These are phyloP conservation scores for Trichoderma sp. DNA, from an alignment of 2,329 filamentous ascomycete genomes.

Conservation along the genomic window DNA sequence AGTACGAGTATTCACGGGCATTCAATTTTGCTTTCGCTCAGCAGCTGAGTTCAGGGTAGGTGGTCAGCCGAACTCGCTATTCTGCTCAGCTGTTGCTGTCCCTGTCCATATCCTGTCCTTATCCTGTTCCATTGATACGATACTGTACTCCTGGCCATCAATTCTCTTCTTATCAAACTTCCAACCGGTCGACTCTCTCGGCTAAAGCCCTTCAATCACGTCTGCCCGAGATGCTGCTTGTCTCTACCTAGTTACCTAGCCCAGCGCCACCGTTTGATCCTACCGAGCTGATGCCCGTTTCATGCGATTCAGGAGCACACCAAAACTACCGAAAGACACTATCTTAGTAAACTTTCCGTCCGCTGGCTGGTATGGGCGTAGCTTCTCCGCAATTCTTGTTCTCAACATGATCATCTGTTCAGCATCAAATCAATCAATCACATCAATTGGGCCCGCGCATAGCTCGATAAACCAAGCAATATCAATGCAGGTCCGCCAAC, in stretches of 20 bases:
- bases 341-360: not conserved
- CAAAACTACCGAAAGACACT: not conserved
- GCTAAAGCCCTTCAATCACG: not conserved
- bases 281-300: not conserved
- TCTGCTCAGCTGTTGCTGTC: not conserved
- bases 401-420: not conserved
- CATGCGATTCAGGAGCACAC: not conserved
- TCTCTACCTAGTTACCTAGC: not conserved
- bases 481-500: slow-evolving; percentile 10
- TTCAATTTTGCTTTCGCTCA: not conserved
- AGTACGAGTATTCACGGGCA: not conserved
- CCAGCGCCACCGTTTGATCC: not conserved
- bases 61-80: not conserved
- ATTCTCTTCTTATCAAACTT: not conserved
- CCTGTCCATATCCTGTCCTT: not conserved
- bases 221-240: not conserved
- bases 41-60: not conserved
- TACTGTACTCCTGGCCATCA: not conserved
- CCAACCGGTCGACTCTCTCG: not conserved
- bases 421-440: not conserved
- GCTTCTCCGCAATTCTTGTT: not conserved
- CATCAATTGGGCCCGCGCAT: not conserved
- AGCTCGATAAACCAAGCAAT: not conserved
- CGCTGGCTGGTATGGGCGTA: not conserved
- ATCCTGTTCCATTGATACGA: not conserved